Percentiles rank a stretch among this genome's conserved stretches.
These are phyloP conservation scores for Stereocaulon alpinum DNA, from an alignment of 495 filamentous ascomycete genomes.

Conservation along the genomic window DNA sequence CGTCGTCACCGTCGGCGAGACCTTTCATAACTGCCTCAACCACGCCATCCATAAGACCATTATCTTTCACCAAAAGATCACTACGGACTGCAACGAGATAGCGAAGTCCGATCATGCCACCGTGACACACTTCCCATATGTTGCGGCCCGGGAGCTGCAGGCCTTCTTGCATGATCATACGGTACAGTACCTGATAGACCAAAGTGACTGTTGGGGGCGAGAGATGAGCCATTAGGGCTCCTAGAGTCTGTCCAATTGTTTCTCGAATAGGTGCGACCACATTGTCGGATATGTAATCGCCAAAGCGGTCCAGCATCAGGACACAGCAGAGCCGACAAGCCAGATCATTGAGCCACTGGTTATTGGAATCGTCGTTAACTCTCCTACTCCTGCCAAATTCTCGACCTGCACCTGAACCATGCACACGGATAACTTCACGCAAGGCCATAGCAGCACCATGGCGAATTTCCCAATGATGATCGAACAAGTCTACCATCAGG, in stretches of 20 bases:
- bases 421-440: slow-evolving; percentile 82
- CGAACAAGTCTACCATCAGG: slow-evolving; percentile 84
- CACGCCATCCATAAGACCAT: slow-evolving; percentile 82
- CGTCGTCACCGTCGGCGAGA: slow-evolving; percentile 80
- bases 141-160: slow-evolving; percentile 52
- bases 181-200: slow-evolving; percentile 69
- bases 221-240: slow-evolving; percentile 74
- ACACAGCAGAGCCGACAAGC: slow-evolving; percentile 88
- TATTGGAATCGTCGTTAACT: slow-evolving; percentile 71
- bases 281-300: slow-evolving; percentile 94
- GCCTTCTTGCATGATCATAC: slow-evolving; percentile 86
- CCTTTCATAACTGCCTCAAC: slow-evolving; percentile 90
- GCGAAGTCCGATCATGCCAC: slow-evolving; percentile 90
- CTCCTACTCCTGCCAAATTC: slow-evolving; percentile 53
- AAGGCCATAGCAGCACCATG: slow-evolving; percentile 95
- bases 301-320: slow-evolving; percentile 94
- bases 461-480: slow-evolving; percentile 90
- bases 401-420: slow-evolving; percentile 85
- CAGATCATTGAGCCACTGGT: slow-evolving; percentile 81
- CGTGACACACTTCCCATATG: slow-evolving; percentile 90
- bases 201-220: slow-evolving; percentile 62
- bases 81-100: slow-evolving; percentile 93
- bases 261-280: slow-evolving; percentile 93
- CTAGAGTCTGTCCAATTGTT: slow-evolving; percentile 91
- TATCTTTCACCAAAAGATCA: slow-evolving; percentile 74